Evolutionary conservation across 495 filamentous ascomycete species (phyloP), one percentile per base, ranked within the genome.

Genomic region (Aspergillus haitiensis): DNA sequence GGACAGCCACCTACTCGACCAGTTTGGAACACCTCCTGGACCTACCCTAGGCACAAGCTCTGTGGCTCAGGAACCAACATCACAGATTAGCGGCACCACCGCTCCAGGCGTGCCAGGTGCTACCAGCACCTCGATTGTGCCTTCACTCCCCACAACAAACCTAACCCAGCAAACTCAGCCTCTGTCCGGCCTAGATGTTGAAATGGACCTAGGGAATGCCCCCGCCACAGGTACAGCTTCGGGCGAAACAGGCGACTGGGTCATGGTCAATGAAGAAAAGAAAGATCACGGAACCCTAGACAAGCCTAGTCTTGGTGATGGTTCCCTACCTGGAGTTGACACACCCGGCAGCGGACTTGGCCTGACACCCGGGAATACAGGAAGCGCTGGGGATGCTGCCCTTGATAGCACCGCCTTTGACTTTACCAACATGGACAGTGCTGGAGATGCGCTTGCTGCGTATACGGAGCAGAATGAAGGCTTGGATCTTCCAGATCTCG

Each of bases 361-460:
- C 5, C 58, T 73, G 47, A 71, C 71, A 7, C 64, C 69, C 6
- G 70, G 60, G 31, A 62, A 68, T 40, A 59, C 60, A 15, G 69
- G 65, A 1, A 56, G 64, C 37, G 59, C 46, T 1, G 72, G 67
- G 34, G 74, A 76, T 52, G 50, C 60, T 7, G 72, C 70, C 44
- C 68, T 80, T 9, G 74, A 81, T 15, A 64, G 70, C 7, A 70
- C 69, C 61, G 79, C 78, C 59, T 85, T 85, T 46, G 78, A 78
- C 52, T 84, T 85, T 53, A 80, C 77, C 63, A 82, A 82, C 62
- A 80, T 88, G 58, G 82, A 86, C 63, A 81, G 79, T 35, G 83
- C 84, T 0, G 84, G 85, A 6, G 83, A 86, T 70, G 84, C 82
- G 8, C 67, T 88, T n/a, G 81, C 83, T 6, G 83, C 82, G 13